Evolutionary conservation across 1,284 basidiomycete species (phyloP).

Genomic region (Apiotrichum laibachii): DNA sequence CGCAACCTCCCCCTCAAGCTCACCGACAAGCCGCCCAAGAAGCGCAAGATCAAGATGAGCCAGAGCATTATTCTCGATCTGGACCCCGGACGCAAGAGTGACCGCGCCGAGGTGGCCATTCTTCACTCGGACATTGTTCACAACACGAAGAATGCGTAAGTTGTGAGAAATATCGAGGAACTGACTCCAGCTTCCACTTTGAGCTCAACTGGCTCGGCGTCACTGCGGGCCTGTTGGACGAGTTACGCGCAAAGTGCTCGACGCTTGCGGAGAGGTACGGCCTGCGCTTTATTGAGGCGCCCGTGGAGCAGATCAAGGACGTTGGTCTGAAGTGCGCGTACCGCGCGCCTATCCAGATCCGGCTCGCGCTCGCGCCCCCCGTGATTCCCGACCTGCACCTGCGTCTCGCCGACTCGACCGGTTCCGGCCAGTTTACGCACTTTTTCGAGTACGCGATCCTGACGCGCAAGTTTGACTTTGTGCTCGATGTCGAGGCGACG

Average conservation of each 20-base stretch:
- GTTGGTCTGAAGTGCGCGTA: conserved; percentile 78
- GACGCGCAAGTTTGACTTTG: conserved; percentile 68
- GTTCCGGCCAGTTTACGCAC: conserved; percentile 58
- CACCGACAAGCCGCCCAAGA: conserved; percentile 52
- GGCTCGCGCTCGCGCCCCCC: conserved; percentile 69
- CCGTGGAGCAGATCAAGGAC: conserved; percentile 78
- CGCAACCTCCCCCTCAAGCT: conserved; percentile 11
- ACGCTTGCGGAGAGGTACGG: conserved; percentile 85
- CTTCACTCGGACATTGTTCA: conserved; percentile 90
- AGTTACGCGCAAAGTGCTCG: conserved; percentile 79
- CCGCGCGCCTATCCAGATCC: conserved; percentile 80
- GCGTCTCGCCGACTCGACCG: conserved; percentile 56
- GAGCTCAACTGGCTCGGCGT: conserved; percentile 97
- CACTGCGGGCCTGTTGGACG: conserved; percentile 92
- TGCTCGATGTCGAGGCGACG: conserved; percentile 79
- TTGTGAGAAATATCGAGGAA: not conserved
- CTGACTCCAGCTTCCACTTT: conserved; percentile 67
- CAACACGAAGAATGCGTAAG: conserved; percentile 73
- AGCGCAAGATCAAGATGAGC: conserved; percentile 68
- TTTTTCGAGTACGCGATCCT: conserved; percentile 81
- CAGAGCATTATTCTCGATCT: conserved; percentile 84
- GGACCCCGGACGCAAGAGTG: conserved; percentile 74
- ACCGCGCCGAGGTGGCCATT: conserved; percentile 80
- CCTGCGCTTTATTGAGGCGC: conserved; percentile 86
- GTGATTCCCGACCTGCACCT: conserved; percentile 65